Evolutionary conservation across 2,329 filamentous ascomycete species (phyloP).

Genomic region (Zopfia rhizophila): DNA sequence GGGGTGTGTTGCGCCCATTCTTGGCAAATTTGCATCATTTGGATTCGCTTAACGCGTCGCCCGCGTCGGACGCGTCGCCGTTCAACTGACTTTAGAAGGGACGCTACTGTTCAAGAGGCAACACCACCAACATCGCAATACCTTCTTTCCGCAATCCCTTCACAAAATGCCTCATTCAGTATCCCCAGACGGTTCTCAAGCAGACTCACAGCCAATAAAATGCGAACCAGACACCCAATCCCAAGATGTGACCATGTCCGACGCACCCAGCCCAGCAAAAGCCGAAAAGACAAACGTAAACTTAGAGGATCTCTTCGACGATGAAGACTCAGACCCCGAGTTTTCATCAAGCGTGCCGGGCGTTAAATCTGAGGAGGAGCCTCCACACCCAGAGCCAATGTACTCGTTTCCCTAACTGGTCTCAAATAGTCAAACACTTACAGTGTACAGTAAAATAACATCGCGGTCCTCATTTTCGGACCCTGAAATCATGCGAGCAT

Average conservation of each 20-base stretch:
- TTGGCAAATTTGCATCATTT: no score
- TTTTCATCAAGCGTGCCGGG: conserved; percentile 66
- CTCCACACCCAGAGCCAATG: conserved; percentile 51
- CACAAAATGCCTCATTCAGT: conserved; percentile 58
- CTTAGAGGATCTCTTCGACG: conserved; percentile 70
- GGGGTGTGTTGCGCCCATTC: no score
- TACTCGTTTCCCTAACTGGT: conserved; percentile 36
- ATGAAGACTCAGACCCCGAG: conserved; percentile 67
- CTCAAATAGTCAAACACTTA: conserved; percentile 26
- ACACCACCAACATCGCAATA: no score
- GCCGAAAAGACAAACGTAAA: conserved; percentile 46
- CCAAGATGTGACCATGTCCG: conserved; percentile 45
- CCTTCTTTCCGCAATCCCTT: not conserved
- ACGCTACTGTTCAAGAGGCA: no score
- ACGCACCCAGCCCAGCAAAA: conserved; percentile 38
- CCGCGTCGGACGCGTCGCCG: no score
- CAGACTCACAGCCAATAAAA: conserved; percentile 54
- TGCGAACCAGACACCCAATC: conserved; percentile 31
- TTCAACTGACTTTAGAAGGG: no score
- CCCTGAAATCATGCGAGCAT: conserved; percentile 87
- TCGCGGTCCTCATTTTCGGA: conserved; percentile 68
- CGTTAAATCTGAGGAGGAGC: conserved; percentile 55
- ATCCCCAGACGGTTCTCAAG: conserved; percentile 51
- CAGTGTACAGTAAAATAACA: conserved; percentile 39
- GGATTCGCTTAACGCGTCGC: no score